Evolutionary conservation across 768 basidiomycete genomes (phyloP), one percentile per base, ranked within the genome.

Genomic region (Agaricus sinodeliciosus): DNA sequence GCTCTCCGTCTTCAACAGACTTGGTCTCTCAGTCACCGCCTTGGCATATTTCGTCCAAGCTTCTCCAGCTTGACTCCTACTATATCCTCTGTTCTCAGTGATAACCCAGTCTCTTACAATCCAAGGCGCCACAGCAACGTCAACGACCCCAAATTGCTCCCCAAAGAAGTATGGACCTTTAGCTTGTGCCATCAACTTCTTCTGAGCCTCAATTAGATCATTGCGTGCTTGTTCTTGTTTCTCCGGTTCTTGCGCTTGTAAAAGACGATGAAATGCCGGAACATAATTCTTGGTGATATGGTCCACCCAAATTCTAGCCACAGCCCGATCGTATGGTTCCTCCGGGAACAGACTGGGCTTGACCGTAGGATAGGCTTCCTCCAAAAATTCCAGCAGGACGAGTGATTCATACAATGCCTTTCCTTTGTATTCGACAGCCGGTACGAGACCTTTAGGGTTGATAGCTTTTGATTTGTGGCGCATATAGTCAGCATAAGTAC

Each of bases 381-480:
- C 84, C 54, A 87, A 70, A 63, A 83, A 83, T 63, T 87, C 83
- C 64, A 76, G 75, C 42, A 87, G 65, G 45, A 86, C 70, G 49
- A 82, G 72, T 3, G 80, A 82, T 58, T 87, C 85, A 66, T 86
- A 82, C 4, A 87, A 61, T 1, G 81, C 78, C 51, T 72, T 75
- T 51, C 78, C 77, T 48, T 78, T 76, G 62, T 82, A 70, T 46
- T 72, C 70, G 9, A 73, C 60, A 1, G 72, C 73, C 0, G 85
- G 85, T 9, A 88, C 84, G 41, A 87, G 75, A 4, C 86, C 85
- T 59, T 81, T 83, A 0, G 86, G 85, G 55, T 85, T 85, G 59
- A 87, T 75, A 16, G 60, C 66, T 58, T n/a, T 11, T 3, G 31
- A 31, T 70, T 72, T 71, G 61, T 43, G 28, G 60, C 55, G 27